phyloP scores from a whole-genome alignment of 1,284 basidiomycete species.

The Ustilago vetiveriae region DNA sequence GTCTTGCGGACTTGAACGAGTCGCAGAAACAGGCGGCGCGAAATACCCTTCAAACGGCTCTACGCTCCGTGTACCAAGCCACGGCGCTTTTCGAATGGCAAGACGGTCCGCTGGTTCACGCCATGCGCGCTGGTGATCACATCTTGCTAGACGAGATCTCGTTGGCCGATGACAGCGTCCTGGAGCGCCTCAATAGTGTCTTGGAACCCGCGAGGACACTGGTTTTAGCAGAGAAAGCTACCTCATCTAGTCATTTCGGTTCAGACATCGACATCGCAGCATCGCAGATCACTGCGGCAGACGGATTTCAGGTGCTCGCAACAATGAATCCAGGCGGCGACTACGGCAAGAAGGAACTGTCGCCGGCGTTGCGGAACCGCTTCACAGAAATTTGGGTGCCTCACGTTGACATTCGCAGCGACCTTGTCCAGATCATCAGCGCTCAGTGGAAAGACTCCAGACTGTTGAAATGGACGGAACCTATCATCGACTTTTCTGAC shows the following conservation, averaged over 20 bases:
- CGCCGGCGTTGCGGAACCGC: slow-evolving; percentile 93
- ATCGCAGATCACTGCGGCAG: slow-evolving; percentile 46
- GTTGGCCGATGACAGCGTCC: slow-evolving; percentile 95
- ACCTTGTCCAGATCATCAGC: slow-evolving; percentile 82
- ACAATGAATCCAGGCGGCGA: slow-evolving; percentile 99
- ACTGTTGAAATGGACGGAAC: slow-evolving; percentile 74
- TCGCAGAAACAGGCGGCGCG: slow-evolving; percentile 9
- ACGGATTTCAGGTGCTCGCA: slow-evolving; percentile 85
- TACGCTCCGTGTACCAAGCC: slow-evolving; percentile 69
- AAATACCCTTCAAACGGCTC: slow-evolving; percentile 67
- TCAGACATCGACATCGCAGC: slow-evolving; percentile 41
- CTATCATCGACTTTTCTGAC: slow-evolving; percentile 80
- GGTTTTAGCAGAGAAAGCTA: slow-evolving; percentile 91
- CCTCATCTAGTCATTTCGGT: slow-evolving; percentile 70
- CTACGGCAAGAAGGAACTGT: slow-evolving; percentile 98
- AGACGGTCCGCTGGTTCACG: slow-evolving; percentile 90
- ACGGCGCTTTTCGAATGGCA: slow-evolving; percentile 94
- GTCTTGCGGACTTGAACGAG: slow-evolving; percentile 9
- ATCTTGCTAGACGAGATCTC: slow-evolving; percentile 97
- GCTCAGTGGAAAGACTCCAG: slow-evolving; percentile 75
- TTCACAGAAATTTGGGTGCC: slow-evolving; percentile 99
- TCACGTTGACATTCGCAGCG: slow-evolving; percentile 78
- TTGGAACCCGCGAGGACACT: slow-evolving; percentile 89
- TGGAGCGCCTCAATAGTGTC: slow-evolving; percentile 96
- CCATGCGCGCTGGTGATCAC: slow-evolving; percentile 86